Conservation (phyloP, 371 early-diverging fungal genomes). For the Dinochytrium kinnereticum region DNA sequence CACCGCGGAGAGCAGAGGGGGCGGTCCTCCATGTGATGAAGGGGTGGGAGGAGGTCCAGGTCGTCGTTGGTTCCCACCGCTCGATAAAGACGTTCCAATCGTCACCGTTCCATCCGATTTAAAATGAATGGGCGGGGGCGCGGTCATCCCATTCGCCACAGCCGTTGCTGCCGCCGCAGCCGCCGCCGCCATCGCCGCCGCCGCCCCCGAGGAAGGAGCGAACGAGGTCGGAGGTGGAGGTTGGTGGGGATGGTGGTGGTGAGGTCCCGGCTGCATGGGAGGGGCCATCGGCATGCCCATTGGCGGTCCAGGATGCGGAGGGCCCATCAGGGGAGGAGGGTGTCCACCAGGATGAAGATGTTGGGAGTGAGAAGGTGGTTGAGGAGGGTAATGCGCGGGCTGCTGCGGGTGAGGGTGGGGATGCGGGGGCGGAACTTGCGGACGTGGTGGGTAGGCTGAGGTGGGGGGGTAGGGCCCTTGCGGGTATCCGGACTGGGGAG, state of each 20-base stretch:
- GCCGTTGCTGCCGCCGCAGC: constrained; percentile 6
- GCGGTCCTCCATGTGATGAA: not conserved
- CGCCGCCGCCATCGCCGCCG: constrained; percentile 4
- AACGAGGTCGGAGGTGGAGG: not conserved
- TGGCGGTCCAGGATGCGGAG: not conserved
- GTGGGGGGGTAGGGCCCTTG: not conserved
- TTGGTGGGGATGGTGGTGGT: not conserved
- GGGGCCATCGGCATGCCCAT: not conserved
- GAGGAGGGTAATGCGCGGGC: not conserved
- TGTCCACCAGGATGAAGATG: not conserved
- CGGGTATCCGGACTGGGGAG: not conserved
- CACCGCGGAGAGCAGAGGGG: not conserved
- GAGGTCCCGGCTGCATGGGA: not conserved
- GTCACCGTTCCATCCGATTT: not conserved
- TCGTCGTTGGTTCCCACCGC: not conserved
- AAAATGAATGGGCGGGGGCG: constrained; percentile 2
- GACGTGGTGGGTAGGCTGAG: not conserved
- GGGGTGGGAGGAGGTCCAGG: not conserved
- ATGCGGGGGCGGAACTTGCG: not conserved
- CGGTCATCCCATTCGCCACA: not conserved
- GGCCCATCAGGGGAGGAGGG: constrained; percentile 4
- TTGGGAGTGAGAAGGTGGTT: not conserved
- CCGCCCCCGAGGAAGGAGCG: not conserved
- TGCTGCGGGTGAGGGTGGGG: not conserved
- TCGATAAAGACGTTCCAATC: not conserved